Conservation (phyloP, 2,329 filamentous ascomycete genomes). For the Zymoseptoria passerinii region DNA sequence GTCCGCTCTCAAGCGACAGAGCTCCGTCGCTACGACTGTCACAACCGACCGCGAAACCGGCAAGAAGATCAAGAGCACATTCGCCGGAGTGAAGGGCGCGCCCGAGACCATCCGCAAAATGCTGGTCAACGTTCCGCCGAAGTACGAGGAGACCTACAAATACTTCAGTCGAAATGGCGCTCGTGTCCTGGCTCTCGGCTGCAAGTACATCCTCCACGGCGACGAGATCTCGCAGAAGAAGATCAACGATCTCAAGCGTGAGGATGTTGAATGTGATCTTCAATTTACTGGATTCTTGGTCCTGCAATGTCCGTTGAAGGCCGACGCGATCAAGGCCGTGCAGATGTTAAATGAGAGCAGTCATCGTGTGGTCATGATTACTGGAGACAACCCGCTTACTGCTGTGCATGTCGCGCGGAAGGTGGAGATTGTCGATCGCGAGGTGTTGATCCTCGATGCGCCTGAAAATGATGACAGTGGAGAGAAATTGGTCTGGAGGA, state of each 20-base stretch:
- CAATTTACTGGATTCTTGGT: slow-evolving; percentile 93
- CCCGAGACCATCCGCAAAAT: slow-evolving; percentile 95
- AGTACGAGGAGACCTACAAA: slow-evolving; percentile 98
- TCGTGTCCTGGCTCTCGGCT: slow-evolving; percentile 84
- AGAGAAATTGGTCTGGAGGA: slow-evolving; percentile 83
- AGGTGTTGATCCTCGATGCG: slow-evolving; percentile 88
- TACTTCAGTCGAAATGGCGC: slow-evolving; percentile 95
- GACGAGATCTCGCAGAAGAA: slow-evolving; percentile 71
- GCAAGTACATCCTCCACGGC: slow-evolving; percentile 79
- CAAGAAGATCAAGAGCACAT: slow-evolving; percentile 72
- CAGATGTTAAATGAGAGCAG: slow-evolving; percentile 98
- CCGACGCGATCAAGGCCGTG: slow-evolving; percentile 87
- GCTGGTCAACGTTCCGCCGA: slow-evolving; percentile 68
- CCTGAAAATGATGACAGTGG: slow-evolving; percentile 81
- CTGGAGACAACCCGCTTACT: slow-evolving; percentile 93
- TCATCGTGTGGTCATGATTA: slow-evolving; percentile 98
- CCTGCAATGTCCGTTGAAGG: slow-evolving; percentile 89
- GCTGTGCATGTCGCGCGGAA: slow-evolving; percentile 91
- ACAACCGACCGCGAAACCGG: slow-evolving; percentile 63
- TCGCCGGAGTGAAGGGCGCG: slow-evolving; percentile 92
- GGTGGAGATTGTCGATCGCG: slow-evolving; percentile 94
- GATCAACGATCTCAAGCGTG: slow-evolving; percentile 90
- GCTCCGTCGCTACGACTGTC: slow-evolving; percentile 78
- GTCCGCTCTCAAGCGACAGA: slow-evolving; percentile 90
- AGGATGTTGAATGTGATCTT: slow-evolving; percentile 77